Percentiles rank a stretch among this genome's conserved stretches.
Evolutionary conservation across 2,329 filamentous ascomycete species (phyloP).

Genomic region (Cercospora sojina): DNA sequence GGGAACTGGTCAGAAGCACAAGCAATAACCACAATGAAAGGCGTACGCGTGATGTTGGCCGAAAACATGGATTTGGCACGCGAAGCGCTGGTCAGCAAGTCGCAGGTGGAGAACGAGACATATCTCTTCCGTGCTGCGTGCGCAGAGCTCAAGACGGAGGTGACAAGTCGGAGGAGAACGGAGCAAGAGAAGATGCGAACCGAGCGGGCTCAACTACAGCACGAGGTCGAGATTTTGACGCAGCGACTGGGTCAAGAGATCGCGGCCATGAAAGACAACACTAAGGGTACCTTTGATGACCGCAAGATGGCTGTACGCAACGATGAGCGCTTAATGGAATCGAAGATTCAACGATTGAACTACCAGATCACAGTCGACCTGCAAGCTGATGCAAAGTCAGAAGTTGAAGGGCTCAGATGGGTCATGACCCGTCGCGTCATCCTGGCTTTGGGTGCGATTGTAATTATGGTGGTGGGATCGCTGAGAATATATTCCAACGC

Average conservation of each 20-base stretch:
- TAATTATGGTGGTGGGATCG: slow-evolving; percentile 46
- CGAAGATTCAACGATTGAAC: slow-evolving; percentile 84
- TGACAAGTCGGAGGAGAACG: slow-evolving; percentile 72
- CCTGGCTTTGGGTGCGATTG: slow-evolving; percentile 54
- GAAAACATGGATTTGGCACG: slow-evolving; percentile 79
- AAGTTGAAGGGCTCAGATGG: slow-evolving; percentile 91
- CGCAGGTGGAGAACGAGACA: slow-evolving; percentile 86
- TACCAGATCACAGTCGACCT: slow-evolving; percentile 92
- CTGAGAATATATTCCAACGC: slow-evolving; percentile 44
- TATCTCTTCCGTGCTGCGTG: slow-evolving; percentile 95
- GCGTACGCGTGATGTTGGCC: slow-evolving; percentile 72
- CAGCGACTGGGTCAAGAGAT: slow-evolving; percentile 85
- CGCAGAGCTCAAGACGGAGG: slow-evolving; percentile 83
- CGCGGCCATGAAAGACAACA: slow-evolving; percentile 75
- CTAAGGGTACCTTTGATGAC: slow-evolving; percentile 96
- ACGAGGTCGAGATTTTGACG: slow-evolving; percentile 89
- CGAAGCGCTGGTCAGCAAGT: slow-evolving; percentile 79
- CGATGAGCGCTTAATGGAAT: slow-evolving; percentile 82
- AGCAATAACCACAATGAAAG: slow-evolving; percentile 88
- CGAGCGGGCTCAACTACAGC: slow-evolving; percentile 81
- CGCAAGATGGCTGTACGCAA: slow-evolving; percentile 87
- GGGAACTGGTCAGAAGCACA: slow-evolving; percentile 73
- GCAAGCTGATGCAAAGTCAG: slow-evolving; percentile 85
- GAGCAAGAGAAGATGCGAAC: slow-evolving; percentile 79
- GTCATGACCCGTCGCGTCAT: slow-evolving; percentile 68